Percentiles rank a stretch among this genome's conserved stretches.
These are phyloP conservation scores for Claviceps maximensis DNA, from an alignment of 2,329 filamentous ascomycete genomes.

Conservation along the genomic window DNA sequence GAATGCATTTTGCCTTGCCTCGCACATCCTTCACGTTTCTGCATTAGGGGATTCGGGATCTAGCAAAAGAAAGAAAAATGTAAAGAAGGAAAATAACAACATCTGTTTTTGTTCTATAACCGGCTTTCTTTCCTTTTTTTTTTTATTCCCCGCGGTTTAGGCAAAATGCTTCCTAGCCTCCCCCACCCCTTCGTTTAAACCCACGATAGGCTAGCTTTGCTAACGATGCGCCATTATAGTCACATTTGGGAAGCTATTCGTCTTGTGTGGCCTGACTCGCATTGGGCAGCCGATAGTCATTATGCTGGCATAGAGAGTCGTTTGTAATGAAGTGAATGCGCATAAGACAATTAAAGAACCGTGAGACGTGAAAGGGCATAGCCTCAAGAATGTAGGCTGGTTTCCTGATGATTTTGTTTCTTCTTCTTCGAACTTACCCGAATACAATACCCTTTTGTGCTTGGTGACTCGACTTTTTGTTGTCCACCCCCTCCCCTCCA, in stretches of 20 bases:
- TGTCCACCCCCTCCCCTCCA: too few species aligned
- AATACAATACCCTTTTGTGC: too few species aligned
- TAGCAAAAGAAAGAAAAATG: too few species aligned
- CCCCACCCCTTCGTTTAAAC: background rate
- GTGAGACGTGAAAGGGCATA: background rate
- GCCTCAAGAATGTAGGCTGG: background rate
- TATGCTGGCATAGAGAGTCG: constrained; percentile 64
- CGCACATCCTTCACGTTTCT: background rate
- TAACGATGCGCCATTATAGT: constrained; percentile 29
- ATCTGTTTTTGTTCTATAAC: background rate
- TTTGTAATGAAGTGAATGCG: constrained; percentile 38
- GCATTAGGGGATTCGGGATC: background rate
- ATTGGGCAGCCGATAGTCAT: constrained; percentile 64
- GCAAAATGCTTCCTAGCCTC: background rate
- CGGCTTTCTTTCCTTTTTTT: background rate
- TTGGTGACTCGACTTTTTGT: too few species aligned
- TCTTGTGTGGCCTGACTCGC: constrained; percentile 78
- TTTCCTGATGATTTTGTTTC: background rate
- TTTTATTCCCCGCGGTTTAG: background rate
- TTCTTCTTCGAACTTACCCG: too few species aligned
- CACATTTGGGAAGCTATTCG: constrained; percentile 92
- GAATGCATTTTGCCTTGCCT: background rate
- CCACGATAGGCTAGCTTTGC: constrained; percentile 6
- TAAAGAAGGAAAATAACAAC: background rate
- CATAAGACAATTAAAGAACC: background rate